Base-by-base conservation (phyloP, 2,329 filamentous ascomycete species). In the Eutypella sp. region DNA sequence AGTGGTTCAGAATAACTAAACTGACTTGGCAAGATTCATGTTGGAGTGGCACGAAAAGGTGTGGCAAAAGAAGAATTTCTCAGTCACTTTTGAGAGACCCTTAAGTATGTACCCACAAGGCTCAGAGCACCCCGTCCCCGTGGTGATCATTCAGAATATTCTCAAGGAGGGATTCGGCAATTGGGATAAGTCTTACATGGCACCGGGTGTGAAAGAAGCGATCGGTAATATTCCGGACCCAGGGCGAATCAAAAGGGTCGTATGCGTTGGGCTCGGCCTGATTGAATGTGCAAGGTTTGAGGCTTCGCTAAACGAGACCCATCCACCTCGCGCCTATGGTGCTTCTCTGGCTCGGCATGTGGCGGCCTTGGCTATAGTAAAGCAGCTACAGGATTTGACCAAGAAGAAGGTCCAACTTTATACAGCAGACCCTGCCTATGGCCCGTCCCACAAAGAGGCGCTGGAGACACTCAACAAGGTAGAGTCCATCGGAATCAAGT, bases 251-350 rank as follows among this genome's bases (percentile, higher is more conserved):
- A 44, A 45, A 3, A 48, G 42, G 22, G 42, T 53, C 3, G 48
- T 53, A 4, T 53, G 50, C 29, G 11, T 53, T 16, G 50, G 48
- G 2, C 42, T 53, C 8, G 50, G 50, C 3, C 38, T 33, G 5
- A 33, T 33, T 15, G 25, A 7, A n/a, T 29, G 11, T 15, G 29
- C 11, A n/a, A 7, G 29, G 29, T 15, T 33, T 15, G 13, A 11
- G 29, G 16, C 6, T 4, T 15, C 13, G 29, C 13, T 33, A 33
- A 33, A 4, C 16, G 16, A 11, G 6, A 7, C 11, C 29, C 16
- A n/a, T 5, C 11, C 11, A 7, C 29, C 5, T n/a, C 29, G 25
- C 25, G 25, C 13, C 13, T 13, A 29, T 8, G 25, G 25, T 33
- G 16, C 29, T n/a, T 50, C 42, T 19, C 23, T 52, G 4, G 46